Base-by-base conservation (phyloP, 257 asterid species). In the Forsythia suspensa region DNA sequence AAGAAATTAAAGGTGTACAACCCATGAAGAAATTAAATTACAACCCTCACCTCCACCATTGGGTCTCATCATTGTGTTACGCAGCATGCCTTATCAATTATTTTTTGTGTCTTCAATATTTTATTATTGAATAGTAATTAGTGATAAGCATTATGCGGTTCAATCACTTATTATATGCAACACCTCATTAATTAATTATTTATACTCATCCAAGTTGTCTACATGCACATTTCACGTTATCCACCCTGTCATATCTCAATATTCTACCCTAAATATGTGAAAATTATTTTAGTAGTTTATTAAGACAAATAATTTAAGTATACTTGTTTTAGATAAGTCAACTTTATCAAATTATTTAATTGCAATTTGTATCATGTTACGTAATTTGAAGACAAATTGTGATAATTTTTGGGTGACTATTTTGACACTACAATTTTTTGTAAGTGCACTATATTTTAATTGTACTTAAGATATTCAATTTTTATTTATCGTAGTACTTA, bases 321-420 rank as follows among this genome's bases (percentile, higher is more conserved):
- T 73, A 68, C 71, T 72, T 59, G 46, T 15, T 48, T 71, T 80
- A 72, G 24, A 34, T 81, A 93, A 97, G 99, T 95, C 29, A 95
- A 93, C 76, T 89, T 95, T 85, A 90, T 90, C 97, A 94, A 92
- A 88, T 87, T 93, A 55, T 55, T 55, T 51, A 51, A 51, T 51
- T 48, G 44, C 44, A 41, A 7, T 41, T 41, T 41, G 8, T 41
- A 41, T 41, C 2, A 41, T 41, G 5, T 41, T 41, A 7, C 34
- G 34, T 24, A 24, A 24, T 24, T 24, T 24, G 24, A 24, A 24
- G 24, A 24, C 24, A 24, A 24, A 24, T 24, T 24, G 24, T 24
- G 24, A 24, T 24, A 24, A 24, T 24, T 24, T 24, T 24, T 24
- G 24, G 24, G 24, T 24, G 24, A 24, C 24, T 24, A 24, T 24